Percentiles rank a stretch among this genome's conserved stretches.
Evolutionary conservation across 2,329 filamentous ascomycete genomes (phyloP).

Genomic region (Arthrobotrys megalospora): DNA sequence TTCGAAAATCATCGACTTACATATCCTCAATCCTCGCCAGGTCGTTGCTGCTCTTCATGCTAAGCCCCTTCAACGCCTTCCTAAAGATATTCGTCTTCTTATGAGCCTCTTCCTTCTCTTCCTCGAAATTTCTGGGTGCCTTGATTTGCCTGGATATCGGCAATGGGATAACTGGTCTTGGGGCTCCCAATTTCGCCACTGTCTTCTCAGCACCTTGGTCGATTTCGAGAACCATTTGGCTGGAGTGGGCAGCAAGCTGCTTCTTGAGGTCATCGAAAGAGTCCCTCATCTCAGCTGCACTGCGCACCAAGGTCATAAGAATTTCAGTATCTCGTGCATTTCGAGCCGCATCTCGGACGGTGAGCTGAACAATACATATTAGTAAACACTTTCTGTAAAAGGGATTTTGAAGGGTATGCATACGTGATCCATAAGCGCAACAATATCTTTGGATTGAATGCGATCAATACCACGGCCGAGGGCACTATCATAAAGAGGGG

Average conservation of each 20-base stretch:
- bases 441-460: constrained; percentile 96
- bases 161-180: constrained; percentile 81
- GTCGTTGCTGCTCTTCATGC: constrained; percentile 88
- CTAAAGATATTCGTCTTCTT: constrained; percentile 97
- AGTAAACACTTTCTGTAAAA: constrained; percentile 12
- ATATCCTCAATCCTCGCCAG: constrained; percentile 90
- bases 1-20: constrained; percentile 66
- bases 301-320: constrained; percentile 90
- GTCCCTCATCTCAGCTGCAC: constrained; percentile 95
- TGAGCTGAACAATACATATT: constrained; percentile 73
- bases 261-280: constrained; percentile 96
- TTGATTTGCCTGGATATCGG: constrained; percentile 73
- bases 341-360: constrained; percentile 94
- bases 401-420: constrained; percentile 66
- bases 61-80: constrained; percentile 90
- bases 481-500: constrained; percentile 89
- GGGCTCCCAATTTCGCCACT: constrained; percentile 85
- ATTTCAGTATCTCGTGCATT: constrained; percentile 98
- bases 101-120: constrained; percentile 70
- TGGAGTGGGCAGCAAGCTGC: constrained; percentile 90
- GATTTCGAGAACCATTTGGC: constrained; percentile 87
- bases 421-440: constrained; percentile 96
- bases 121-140: constrained; percentile 70
- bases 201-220: constrained; percentile 90
- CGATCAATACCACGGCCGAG: constrained; percentile 89